Evolutionary conservation across 2,329 filamentous ascomycete species (phyloP).

Genomic region (Colletotrichum echinochloae): DNA sequence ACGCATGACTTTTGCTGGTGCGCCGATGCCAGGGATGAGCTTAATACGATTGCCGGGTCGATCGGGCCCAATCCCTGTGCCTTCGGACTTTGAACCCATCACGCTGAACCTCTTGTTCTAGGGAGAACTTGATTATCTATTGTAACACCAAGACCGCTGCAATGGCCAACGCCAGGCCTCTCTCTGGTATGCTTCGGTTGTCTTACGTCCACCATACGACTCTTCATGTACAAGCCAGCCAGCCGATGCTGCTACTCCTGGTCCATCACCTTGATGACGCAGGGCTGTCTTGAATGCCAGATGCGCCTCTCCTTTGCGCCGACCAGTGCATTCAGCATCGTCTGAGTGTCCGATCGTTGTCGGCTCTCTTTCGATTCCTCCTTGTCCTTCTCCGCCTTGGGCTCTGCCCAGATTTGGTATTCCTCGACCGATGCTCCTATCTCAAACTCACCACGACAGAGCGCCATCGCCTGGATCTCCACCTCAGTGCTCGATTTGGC

Average conservation of each 20-base stretch:
- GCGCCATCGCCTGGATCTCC: slow-evolving; percentile 76
- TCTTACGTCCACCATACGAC: slow-evolving; percentile 26
- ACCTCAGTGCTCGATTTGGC: slow-evolving; percentile 71
- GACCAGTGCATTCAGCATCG: slow-evolving; percentile 68
- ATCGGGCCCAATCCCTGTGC: slow-evolving; percentile 20
- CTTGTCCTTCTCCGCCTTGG: slow-evolving; percentile 47
- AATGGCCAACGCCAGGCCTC: slow-evolving; percentile 17
- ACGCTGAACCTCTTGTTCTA: neutral
- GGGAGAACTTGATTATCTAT: slow-evolving; percentile 29
- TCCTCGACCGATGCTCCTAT: slow-evolving; percentile 86
- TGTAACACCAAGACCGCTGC: slow-evolving; percentile 23
- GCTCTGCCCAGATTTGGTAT: slow-evolving; percentile 65
- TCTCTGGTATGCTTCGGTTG: slow-evolving; percentile 17
- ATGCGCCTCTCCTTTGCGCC: slow-evolving; percentile 71
- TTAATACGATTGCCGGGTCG: slow-evolving; percentile 28
- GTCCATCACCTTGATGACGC: slow-evolving; percentile 66
- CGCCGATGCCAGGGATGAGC: slow-evolving; percentile 31
- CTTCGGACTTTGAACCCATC: neutral
- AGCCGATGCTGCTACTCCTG: slow-evolving; percentile 40
- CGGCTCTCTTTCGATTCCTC: slow-evolving; percentile 48
- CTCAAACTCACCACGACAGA: slow-evolving; percentile 87
- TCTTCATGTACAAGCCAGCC: slow-evolving; percentile 26
- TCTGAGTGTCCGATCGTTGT: slow-evolving; percentile 65
- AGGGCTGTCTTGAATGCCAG: slow-evolving; percentile 73
- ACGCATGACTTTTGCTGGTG: slow-evolving; percentile 26